Base-by-base conservation (phyloP, 495 filamentous ascomycete species). In the Stereocaulon alpinum region DNA sequence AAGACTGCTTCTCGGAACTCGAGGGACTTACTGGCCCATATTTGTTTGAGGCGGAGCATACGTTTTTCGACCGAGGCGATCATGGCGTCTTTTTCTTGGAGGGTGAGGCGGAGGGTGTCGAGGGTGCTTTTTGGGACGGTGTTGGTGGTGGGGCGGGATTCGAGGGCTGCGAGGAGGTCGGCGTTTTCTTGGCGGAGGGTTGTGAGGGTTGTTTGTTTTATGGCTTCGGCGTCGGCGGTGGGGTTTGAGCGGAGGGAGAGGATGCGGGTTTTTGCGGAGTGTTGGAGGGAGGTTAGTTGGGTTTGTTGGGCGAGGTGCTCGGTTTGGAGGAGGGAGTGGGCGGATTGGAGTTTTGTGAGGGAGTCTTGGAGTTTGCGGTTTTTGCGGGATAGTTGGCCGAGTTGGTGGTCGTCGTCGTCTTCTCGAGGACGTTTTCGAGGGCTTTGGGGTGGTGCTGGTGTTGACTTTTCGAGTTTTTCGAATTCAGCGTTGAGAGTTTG, bases 1-100 rank as follows among this genome's bases (percentile, higher is more conserved):
- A 88, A 86, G 40, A 97, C 89, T 3, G 91, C 88, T 71, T 97
- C 89, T 14, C 93, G 86, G 77, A 97, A 96, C 72, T 97, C 93
- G 62, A 84, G 82, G 14, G 86, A 86, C 69, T 96, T 97, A 59
- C 86, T 79, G 3, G 80, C 78, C 84, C 88, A 99, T 60, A 96
- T 91, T 64, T 95, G 85, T 62, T 90, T 92, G 42, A 96, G 82
- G 14, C 93, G 85, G 17, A 83, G 79, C 64, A 87, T 87, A 47
- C 83, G 82, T 71, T 96, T 97, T 63, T 94, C 88, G 60, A 86
- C 84, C 9, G 88, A 86, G 15, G 86, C 86, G n/a, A 95, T 80
- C 12, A 80, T 75, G n/a, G 77, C 74, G 58, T 87, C 74, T 64
- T 88, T 82, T 3, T 87, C 86, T 52, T 80, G 76, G 50, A 95